Base-by-base conservation (phyloP, 2,329 filamentous ascomycete genomes). In the Chaetomiaceae sp. region DNA sequence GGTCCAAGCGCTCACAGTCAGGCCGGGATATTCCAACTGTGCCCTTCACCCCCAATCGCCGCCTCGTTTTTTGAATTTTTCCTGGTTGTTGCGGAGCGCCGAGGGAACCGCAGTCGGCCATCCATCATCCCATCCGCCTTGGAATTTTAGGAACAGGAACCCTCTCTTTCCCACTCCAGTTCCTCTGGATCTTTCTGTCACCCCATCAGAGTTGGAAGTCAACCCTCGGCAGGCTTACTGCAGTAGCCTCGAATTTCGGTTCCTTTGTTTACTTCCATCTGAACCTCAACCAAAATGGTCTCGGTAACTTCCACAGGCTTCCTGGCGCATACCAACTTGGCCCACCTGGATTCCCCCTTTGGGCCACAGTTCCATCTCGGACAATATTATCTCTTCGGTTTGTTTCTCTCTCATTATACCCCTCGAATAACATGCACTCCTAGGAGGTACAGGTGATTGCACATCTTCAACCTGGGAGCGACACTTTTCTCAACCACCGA, bases 381-480 rank as follows among this genome's bases (percentile, higher is more conserved):
- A n/a, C 30, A 27, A 27, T 27, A 33, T 33, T 33, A 5, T 33
- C 30, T 23, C 8, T 23, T 25, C n/a, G 35, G 48, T 45, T 30
- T 40, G 48, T 41, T 44, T 35, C 40, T 44, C 35, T 21, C 8
- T 7, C 20, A 7, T 7, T 13, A 10, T 14, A 7, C 13, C 14
- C 14, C n/a, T 14, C 5, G 4, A 20, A 33, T 30, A 34, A 19
- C 25, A 45, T 41, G 35, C 25, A 44, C 35, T n/a, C n/a, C n/a
- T n/a, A n/a, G n/a, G n/a, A n/a, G n/a, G n/a, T n/a, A 34, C 48
- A 25, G 25, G 12, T 34, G 4, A 21, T 20, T 48, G 41, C 45
- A 42, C 35, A 49, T 42, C 23, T 41, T 42, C 50, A 17, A 50
- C 20, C 27, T 44, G 37, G n/a, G 19, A n/a, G 10, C 19, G 21